Conservation (phyloP, 1,284 basidiomycete species). For the Rhodotorula sp. region DNA sequence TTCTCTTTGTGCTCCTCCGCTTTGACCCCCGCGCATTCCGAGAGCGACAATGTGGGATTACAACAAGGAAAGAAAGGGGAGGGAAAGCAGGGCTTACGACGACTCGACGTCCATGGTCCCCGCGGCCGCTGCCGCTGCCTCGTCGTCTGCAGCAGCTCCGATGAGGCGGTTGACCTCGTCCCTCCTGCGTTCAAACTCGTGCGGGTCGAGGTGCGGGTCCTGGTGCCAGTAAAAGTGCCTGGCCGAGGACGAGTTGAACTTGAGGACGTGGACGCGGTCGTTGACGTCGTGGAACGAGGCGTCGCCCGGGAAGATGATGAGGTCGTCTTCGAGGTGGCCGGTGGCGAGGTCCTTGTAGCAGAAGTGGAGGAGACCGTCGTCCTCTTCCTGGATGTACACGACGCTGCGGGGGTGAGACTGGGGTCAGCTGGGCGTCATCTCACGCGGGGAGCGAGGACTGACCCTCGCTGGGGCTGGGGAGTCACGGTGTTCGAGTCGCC, state of each 20-base stretch:
- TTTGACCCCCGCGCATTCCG: not conserved
- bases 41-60: not conserved
- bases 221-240: constrained; percentile 47
- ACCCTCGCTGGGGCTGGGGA: constrained; percentile 43
- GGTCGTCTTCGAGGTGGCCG: constrained; percentile 29
- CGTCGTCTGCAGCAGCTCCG: constrained; percentile 30
- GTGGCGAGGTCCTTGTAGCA: constrained; percentile 42
- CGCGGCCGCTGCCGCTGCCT: constrained; percentile 10
- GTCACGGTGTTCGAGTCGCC: constrained; percentile 44
- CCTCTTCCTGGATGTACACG: constrained; percentile 41
- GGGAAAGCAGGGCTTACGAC: constrained; percentile 32
- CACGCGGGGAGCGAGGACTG: constrained; percentile 4
- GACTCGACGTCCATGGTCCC: constrained; percentile 37
- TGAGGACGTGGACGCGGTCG: constrained; percentile 45
- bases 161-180: constrained; percentile 45
- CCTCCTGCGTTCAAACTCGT: constrained; percentile 22
- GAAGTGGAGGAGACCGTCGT: constrained; percentile 45
- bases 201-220: constrained; percentile 37
- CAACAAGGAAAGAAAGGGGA: not conserved
- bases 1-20: too few species aligned
- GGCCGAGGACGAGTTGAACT: constrained; percentile 44
- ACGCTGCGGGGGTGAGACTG: constrained; percentile 17
- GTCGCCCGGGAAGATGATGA: constrained; percentile 45
- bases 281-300: constrained; percentile 32
- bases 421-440: constrained; percentile 2